Conservation (phyloP, 2,329 filamentous ascomycete species). For the Cladophialophora exuberans region DNA sequence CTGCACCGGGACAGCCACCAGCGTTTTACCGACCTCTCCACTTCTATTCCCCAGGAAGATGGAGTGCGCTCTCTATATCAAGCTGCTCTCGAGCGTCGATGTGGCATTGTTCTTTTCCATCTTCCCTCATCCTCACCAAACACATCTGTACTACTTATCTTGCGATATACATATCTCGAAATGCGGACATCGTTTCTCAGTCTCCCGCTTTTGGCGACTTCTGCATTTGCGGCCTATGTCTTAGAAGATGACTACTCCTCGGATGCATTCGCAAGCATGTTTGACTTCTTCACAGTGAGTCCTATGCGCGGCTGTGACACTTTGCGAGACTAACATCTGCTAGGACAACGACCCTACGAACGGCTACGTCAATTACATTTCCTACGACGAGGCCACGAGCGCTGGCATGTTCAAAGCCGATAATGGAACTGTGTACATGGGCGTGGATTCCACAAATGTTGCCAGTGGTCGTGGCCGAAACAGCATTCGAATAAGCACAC, state of each 20-base stretch:
- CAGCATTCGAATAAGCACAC: slow-evolving; percentile 72
- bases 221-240: slow-evolving; percentile 40
- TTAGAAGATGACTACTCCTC: slow-evolving; percentile 54
- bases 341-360: slow-evolving; percentile 67
- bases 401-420: slow-evolving; percentile 62
- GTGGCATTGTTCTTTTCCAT: slow-evolving; percentile 8
- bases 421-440: slow-evolving; percentile 65
- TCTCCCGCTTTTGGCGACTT: slow-evolving; percentile 16
- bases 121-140: slow-evolving; percentile 1
- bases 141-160: neutral
- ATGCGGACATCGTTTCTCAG: slow-evolving; percentile 23
- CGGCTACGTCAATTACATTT: slow-evolving; percentile 74
- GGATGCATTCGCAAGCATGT: slow-evolving; percentile 55
- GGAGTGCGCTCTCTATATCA: no score
- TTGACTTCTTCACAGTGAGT: slow-evolving; percentile 54
- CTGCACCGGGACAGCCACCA: no score
- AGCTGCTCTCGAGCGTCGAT: slow-evolving; percentile 18
- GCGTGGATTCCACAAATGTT: slow-evolving; percentile 65
- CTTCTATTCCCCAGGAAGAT: no score
- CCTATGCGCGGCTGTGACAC: no score
- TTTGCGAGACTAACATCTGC: neutral
- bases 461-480: slow-evolving; percentile 64
- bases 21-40: no score
- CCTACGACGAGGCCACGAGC: slow-evolving; percentile 58
- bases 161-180: neutral